Evolutionary conservation across 352 stramenopile genomes (phyloP), one percentile per base, ranked within the genome.

Genomic region (Phytophthora pluvialis): DNA sequence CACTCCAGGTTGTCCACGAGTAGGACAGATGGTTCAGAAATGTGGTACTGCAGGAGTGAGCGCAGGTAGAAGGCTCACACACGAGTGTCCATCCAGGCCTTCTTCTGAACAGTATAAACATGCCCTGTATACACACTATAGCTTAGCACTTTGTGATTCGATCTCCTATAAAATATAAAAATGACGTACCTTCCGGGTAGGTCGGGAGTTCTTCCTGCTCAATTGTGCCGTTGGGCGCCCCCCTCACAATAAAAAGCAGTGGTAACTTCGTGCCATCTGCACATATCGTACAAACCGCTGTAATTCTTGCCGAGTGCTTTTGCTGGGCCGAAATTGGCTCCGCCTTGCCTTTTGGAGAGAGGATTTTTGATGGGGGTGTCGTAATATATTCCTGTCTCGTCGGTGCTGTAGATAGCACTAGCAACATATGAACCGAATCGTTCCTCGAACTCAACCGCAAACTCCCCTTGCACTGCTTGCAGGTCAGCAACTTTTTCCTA

Each of bases 81-180:
- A 3, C 42, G 60, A 12, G 3, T 12, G 35, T 64, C 60, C 45
- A 69, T 69, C 45, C 36, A 64, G 7, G 52, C 45, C 28, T 69
- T 69, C 8, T 29, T 56, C 16, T 69, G 60, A 35, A 69, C 45
- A 29, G 38, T 54, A 39, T 48, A 69, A 18, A 54, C 35, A 39
- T 69, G 38, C 0, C 50, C 45, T 64, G 32, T 15, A 47, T 11
- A 40, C 10, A 65, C 3, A 57, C 15, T 44, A 54, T 26, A 61
- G 11, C 12, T 25, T 18, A 58, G n/a, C 26, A 29, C 26, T 13
- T 38, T 28, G 12, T 8, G n/a, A 10, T 18, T 38, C n/a, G 36
- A 21, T 21, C 21, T 21, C 11, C 12, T 49, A 25, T 21, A 16
- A 35, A n/a, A 43, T 44, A 44, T 21, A 49, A 45, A 32, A 28